Conservation (phyloP, 805 yeast genomes). For the Geotrichum ghanense region DNA sequence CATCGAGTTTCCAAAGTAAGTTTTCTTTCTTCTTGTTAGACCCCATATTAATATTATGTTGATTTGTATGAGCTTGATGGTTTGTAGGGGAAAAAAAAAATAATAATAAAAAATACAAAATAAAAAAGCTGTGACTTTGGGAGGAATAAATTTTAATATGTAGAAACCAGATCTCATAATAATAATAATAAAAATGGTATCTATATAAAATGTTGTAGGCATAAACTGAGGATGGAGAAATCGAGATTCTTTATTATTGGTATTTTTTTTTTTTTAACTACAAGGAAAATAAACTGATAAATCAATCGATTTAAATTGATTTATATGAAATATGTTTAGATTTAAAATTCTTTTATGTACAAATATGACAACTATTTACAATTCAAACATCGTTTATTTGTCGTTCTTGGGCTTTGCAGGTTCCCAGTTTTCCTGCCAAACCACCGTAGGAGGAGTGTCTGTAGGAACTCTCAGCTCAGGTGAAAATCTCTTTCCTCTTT, state of each 20-base stretch:
- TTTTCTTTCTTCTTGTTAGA: constrained; percentile 18
- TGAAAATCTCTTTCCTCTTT: constrained; percentile 56
- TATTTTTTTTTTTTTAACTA: too few species aligned
- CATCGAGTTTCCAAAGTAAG: constrained; percentile 26
- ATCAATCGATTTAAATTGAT: too few species aligned
- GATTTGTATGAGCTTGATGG: background rate
- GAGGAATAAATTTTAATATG: background rate
- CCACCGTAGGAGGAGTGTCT: constrained; percentile 70
- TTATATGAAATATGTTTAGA: too few species aligned
- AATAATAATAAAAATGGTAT: too few species aligned
- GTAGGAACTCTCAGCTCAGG: constrained; percentile 81
- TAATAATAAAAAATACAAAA: background rate
- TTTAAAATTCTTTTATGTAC: too few species aligned
- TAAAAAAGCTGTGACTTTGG: background rate
- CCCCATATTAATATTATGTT: background rate
- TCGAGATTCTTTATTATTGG: too few species aligned
- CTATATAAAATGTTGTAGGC: too few species aligned
- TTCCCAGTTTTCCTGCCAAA: constrained; percentile 54
- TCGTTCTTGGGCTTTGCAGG: constrained; percentile 11
- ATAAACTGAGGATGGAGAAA: too few species aligned
- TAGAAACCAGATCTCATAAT: too few species aligned
- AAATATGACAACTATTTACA: too few species aligned
- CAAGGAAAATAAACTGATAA: too few species aligned
- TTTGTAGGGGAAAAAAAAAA: background rate
- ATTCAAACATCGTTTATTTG: background rate